These are phyloP conservation scores for Microdochium trichocladiopsis DNA, from an alignment of 2,329 filamentous ascomycete species.

Conservation along the genomic window DNA sequence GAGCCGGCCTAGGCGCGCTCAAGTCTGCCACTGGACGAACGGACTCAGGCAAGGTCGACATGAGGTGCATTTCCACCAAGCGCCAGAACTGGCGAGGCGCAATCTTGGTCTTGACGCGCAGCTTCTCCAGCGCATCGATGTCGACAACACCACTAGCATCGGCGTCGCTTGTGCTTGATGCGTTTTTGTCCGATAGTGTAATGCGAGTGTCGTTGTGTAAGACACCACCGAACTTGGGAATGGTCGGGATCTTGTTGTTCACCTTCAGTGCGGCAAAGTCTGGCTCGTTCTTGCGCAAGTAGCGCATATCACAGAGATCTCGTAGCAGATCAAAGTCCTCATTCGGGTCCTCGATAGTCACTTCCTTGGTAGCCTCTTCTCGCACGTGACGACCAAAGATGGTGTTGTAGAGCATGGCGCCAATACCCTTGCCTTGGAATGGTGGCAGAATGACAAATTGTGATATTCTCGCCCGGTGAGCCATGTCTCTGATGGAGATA, in stretches of 20 bases:
- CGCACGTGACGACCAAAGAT: slow-evolving; percentile 67
- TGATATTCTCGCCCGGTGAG: slow-evolving; percentile 77
- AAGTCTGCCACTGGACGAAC: slow-evolving; percentile 42
- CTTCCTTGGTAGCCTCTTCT: slow-evolving; percentile 64
- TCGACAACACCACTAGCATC: slow-evolving; percentile 47
- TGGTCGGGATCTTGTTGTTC: slow-evolving; percentile 35
- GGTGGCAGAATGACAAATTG: slow-evolving; percentile 90
- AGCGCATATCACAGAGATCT: slow-evolving; percentile 65
- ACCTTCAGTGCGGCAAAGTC: slow-evolving; percentile 51
- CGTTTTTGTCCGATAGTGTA: slow-evolving; percentile 16
- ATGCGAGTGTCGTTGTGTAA: slow-evolving; percentile 18
- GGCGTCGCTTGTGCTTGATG: slow-evolving; percentile 1
- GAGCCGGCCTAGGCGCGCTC: slow-evolving; percentile 22
- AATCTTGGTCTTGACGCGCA: slow-evolving; percentile 63
- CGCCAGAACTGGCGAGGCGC: slow-evolving; percentile 69
- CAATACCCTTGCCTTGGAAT: slow-evolving; percentile 76
- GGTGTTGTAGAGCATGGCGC: slow-evolving; percentile 70
- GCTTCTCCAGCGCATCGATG: slow-evolving; percentile 40
- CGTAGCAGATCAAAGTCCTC: slow-evolving; percentile 76
- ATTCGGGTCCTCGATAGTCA: slow-evolving; percentile 92
- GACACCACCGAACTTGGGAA: slow-evolving; percentile 39
- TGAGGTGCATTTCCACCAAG: slow-evolving; percentile 68
- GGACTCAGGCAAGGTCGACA: slow-evolving; percentile 49
- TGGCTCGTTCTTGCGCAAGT: slow-evolving; percentile 49
- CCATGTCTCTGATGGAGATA: slow-evolving; percentile 49